Conservation (phyloP, 2,329 filamentous ascomycete species). For the Hypocrella siamensis region DNA sequence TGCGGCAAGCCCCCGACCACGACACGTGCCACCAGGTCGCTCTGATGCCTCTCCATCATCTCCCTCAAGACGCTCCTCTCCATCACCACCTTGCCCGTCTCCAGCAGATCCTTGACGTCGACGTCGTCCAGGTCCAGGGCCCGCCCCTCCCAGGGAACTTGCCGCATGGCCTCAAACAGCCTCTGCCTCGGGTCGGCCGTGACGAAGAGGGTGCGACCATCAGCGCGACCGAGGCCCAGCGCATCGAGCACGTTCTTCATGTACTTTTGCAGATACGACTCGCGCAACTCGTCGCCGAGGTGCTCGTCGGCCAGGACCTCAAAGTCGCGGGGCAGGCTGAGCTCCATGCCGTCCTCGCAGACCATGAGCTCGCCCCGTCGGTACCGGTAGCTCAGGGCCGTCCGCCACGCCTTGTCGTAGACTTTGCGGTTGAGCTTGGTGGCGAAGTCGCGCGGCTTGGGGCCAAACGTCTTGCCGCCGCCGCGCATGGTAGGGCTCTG, state of each 20-base stretch:
- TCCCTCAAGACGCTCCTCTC: slow-evolving; percentile 66
- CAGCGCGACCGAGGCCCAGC: slow-evolving; percentile 51
- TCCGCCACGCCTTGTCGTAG: slow-evolving; percentile 92
- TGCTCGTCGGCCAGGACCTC: slow-evolving; percentile 22
- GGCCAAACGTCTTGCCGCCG: slow-evolving; percentile 82
- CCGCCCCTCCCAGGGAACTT: slow-evolving; percentile 49
- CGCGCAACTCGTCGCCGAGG: slow-evolving; percentile 31
- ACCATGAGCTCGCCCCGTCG: slow-evolving; percentile 74
- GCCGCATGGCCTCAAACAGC: slow-evolving; percentile 51
- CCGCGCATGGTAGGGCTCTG: slow-evolving; percentile 72
- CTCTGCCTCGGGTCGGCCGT: slow-evolving; percentile 44
- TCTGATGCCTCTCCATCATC: slow-evolving; percentile 59
- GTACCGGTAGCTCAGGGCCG: slow-evolving; percentile 83
- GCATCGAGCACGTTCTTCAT: slow-evolving; percentile 51
- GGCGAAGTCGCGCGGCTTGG: slow-evolving; percentile 78
- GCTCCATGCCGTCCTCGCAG: slow-evolving; percentile 61
- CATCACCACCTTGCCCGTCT: slow-evolving; percentile 71
- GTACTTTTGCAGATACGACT: slow-evolving; percentile 45
- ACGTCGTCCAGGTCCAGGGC: slow-evolving; percentile 62
- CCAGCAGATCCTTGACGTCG: slow-evolving; percentile 88
- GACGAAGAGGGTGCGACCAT: slow-evolving; percentile 62
- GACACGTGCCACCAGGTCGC: slow-evolving; percentile 40
- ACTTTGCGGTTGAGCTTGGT: slow-evolving; percentile 74
- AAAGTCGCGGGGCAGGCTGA: slow-evolving; percentile 39
- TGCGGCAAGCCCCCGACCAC: slow-evolving; percentile 23